phyloP scores from a whole-genome alignment of 768 basidiomycete species.

The Lentinus tigrinus region DNA sequence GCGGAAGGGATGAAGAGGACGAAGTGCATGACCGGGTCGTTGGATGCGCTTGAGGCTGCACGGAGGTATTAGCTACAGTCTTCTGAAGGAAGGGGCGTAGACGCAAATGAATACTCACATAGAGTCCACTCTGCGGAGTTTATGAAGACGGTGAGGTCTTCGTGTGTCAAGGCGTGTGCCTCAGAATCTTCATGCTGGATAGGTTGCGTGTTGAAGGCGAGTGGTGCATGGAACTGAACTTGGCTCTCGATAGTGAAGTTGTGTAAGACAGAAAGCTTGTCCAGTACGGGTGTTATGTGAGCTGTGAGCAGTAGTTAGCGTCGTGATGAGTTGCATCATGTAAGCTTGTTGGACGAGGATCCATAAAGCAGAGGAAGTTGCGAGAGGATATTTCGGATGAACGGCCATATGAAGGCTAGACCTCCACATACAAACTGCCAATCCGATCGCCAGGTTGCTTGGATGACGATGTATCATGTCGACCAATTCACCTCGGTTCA shows the following conservation, averaged over 20 bases:
- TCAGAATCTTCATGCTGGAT: constrained; percentile 33
- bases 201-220: constrained; percentile 69
- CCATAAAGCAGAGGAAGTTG: no score
- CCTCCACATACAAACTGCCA: no score
- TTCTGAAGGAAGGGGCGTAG: not conserved
- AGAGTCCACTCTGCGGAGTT: constrained; percentile 97
- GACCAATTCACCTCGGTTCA: no score
- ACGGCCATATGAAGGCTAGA: no score
- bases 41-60: constrained; percentile 86
- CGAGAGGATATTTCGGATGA: no score
- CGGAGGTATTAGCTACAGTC: not conserved
- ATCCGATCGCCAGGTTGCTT: no score
- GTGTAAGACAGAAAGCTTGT: constrained; percentile 64
- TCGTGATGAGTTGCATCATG: not conserved
- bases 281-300: constrained; percentile 65
- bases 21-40: constrained; percentile 93
- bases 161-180: constrained; percentile 63
- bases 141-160: constrained; percentile 88
- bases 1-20: constrained; percentile 82
- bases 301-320: constrained; percentile 39
- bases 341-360: not conserved
- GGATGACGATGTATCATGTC: no score
- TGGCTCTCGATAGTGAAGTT: constrained; percentile 95
- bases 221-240: constrained; percentile 86
- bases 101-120: constrained; percentile 46